Evolutionary conservation across 805 yeast genomes (phyloP), one percentile per base, ranked within the genome.

Genomic region (Starmera amethionina): DNA sequence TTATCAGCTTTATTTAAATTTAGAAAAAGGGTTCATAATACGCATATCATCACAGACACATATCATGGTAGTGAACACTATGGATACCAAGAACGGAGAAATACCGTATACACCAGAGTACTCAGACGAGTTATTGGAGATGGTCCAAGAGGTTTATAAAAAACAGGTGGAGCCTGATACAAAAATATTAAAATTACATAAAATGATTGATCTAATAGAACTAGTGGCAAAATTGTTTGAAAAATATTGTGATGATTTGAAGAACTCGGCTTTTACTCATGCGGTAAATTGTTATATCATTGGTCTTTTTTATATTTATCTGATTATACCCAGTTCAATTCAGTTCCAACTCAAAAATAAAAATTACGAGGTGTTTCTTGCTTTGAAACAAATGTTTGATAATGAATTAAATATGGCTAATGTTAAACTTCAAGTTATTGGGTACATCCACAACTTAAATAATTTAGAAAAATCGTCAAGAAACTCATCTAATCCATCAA

Each of bases 301-400:
- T 8, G 70, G 70, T 2, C 53, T 64, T 35, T 60, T 59, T 43
- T 62, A 62, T 40, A 41, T 66, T 3, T 63, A 54, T 45, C 47
- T 63, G 22, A 58, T 64, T 9, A 59, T 66, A 12, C 71, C 71
- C 11, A 56, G 47, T 32, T 64, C 68, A 5, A 60, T 60, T 28
- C 69, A 65, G 44, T 66, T 64, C 40, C 66, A 63, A 41, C 52
- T 65, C 25, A 62, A 60, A 46, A 65, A 65, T 44, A 65, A 62
- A 43, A 61, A 63, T 41, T 62, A 58, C 40, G 59, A 59, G 22
- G 50, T 65, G n/a, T 65, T 64, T 37, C 49, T 55, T 16, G 59
- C 59, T 10, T 46, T 64, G 40, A 63, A 61, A 42, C 58, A 50
- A 40, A 37, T 61, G 35, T 65, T 56, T 38, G 65, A 64, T 41